Percentiles rank a stretch among this genome's conserved stretches.
These are phyloP conservation scores for Pterulicium gracile DNA, from an alignment of 1,284 basidiomycete genomes.

Conservation along the genomic window DNA sequence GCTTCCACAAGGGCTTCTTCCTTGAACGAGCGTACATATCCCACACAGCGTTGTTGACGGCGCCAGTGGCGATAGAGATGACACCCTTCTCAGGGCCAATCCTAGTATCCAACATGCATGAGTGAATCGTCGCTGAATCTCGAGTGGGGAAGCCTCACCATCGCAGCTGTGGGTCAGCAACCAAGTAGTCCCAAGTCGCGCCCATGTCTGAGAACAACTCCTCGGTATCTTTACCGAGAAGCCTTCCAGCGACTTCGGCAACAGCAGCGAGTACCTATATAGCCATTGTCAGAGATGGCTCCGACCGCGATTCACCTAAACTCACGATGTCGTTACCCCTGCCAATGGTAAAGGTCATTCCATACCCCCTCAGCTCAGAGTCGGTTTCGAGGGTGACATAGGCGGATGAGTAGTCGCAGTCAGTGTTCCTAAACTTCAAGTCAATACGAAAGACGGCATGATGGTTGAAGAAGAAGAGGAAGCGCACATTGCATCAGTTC, in stretches of 20 bases:
- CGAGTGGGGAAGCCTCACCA: constrained; percentile 43
- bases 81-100: constrained; percentile 86
- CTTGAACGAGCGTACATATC: constrained; percentile 73
- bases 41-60: constrained; percentile 76
- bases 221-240: constrained; percentile 80
- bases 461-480: constrained; percentile 7
- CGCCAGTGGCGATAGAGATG: constrained; percentile 73
- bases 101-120: constrained; percentile 25
- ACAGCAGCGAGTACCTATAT: constrained; percentile 71
- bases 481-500: constrained; percentile 74
- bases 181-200: constrained; percentile 67
- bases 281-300: background rate
- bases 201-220: constrained; percentile 87
- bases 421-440: constrained; percentile 68
- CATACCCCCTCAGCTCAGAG: constrained; percentile 68
- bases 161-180: constrained; percentile 79
- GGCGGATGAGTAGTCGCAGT: constrained; percentile 92
- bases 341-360: constrained; percentile 97
- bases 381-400: constrained; percentile 77
- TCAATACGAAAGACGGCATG: too few relatives aligned
- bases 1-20: constrained; percentile 78
- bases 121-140: constrained; percentile 3
- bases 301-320: constrained; percentile 2
- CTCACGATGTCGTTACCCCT: constrained; percentile 86
- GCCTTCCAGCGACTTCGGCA: constrained; percentile 62